Base-by-base conservation (phyloP, 441 rosid species). In the Raphanus hybrid region DNA sequence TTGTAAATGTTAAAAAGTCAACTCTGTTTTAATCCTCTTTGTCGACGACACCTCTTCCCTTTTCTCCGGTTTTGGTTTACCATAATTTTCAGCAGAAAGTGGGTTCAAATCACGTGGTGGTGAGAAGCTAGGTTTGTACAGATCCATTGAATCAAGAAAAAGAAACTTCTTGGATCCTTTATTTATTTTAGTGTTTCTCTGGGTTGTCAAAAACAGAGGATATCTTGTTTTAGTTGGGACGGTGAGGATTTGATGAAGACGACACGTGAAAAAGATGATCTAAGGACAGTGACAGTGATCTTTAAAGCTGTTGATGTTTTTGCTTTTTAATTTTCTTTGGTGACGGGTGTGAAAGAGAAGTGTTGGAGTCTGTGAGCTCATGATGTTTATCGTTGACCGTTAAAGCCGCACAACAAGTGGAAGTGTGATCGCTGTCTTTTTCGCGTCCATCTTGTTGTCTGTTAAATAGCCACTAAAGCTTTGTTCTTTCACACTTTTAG, bases 231-330 rank as follows among this genome's bases (percentile, higher is more conserved):
- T 54, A 14, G 79, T 80, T 80, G 82, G 79, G 82, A 75, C 82
- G 79, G 79, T 75, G 80, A 75, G 80, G 80, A 80, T 80, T 80
- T 80, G 82, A 80, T 75, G 67, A 80, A 80, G 82, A 80, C 82
- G 82, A 80, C 82, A 80, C 82, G 82, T 80, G 82, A 80, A 75
- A 71, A 80, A 66, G 76, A 65, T 60, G 74, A 66, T 39, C 14
- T 0, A 61, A 52, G 62, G 76, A 80, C 70, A 75, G 26, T 64
- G 71, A 74, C 5, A 23, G 26, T 23, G 26, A 23, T 67, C 77
- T 78, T 18, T 71, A 58, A 48, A 67, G 63, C 68, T 52, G 4
- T 37, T 67, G 5, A 12, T 50, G 69, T 37, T 71, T 71, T 66
- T 77, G 26, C 35, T 58, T n/a, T 60, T 29, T 37, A 68, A 63